These are phyloP conservation scores for Camillea tinctor DNA, from an alignment of 2,329 filamentous ascomycete species.

Conservation along the genomic window DNA sequence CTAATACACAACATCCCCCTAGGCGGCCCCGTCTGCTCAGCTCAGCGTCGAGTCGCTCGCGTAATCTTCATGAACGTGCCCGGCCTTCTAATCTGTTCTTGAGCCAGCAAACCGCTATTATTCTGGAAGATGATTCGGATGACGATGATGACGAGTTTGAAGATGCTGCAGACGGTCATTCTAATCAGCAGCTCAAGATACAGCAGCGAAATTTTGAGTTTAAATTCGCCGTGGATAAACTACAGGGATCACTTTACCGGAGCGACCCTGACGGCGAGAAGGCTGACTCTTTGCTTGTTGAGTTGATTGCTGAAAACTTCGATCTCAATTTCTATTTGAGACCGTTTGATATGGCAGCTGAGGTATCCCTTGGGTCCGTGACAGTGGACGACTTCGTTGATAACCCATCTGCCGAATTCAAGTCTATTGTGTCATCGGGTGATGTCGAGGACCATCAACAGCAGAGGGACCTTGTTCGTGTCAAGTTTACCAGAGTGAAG, in stretches of 20 bases:
- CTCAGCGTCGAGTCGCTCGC: slow-evolving; percentile 44
- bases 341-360: slow-evolving; percentile 88
- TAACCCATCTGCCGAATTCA: slow-evolving; percentile 85
- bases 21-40: slow-evolving; percentile 48
- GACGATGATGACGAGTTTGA: slow-evolving; percentile 65
- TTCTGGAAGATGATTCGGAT: slow-evolving; percentile 73
- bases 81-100: slow-evolving; percentile 71
- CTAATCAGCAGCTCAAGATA: slow-evolving; percentile 62
- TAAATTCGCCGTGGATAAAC: slow-evolving; percentile 90
- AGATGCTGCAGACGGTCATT: slow-evolving; percentile 60
- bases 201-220: slow-evolving; percentile 94
- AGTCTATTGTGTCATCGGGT: slow-evolving; percentile 90
- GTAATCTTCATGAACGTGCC: slow-evolving; percentile 50
- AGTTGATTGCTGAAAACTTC: slow-evolving; percentile 88
- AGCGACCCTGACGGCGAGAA: slow-evolving; percentile 76
- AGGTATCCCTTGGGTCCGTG: slow-evolving; percentile 82
- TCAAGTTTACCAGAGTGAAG: slow-evolving; percentile 90
- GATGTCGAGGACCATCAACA: slow-evolving; percentile 70
- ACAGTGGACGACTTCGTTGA: slow-evolving; percentile 95
- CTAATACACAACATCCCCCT: slow-evolving; percentile 24
- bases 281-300: slow-evolving; percentile 80
- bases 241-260: slow-evolving; percentile 88
- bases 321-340: slow-evolving; percentile 83
- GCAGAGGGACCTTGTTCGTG: slow-evolving; percentile 77
- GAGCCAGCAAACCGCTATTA: slow-evolving; percentile 69